A percentile compares a stretch with the other conserved stretches of the same genome.
These are phyloP conservation scores for Saccharomycopsis crataegensis DNA, from an alignment of 1,139 yeast genomes.

Conservation along the genomic window DNA sequence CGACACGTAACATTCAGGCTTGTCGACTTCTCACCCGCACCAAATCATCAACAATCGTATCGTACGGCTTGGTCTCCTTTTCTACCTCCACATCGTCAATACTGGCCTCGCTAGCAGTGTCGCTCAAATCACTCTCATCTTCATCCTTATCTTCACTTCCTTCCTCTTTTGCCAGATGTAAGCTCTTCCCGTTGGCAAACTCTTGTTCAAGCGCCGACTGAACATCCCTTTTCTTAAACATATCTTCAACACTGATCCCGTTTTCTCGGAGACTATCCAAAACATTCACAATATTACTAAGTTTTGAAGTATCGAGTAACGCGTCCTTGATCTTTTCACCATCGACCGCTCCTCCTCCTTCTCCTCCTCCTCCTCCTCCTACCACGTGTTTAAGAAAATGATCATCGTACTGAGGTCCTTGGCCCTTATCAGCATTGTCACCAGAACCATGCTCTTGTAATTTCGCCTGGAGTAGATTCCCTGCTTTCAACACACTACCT, in stretches of 20 bases:
- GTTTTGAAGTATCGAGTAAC: constrained; percentile 43
- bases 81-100: constrained; percentile 22
- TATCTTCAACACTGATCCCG: constrained; percentile 45
- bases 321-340: constrained; percentile 49
- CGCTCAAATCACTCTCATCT: constrained; percentile 14
- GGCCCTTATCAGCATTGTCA: too few relatives aligned
- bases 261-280: constrained; percentile 42
- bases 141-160: constrained; percentile 13
- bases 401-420: too few relatives aligned
- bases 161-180: constrained; percentile 9
- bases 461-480: too few relatives aligned
- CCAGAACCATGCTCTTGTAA: too few relatives aligned
- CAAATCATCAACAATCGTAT: constrained; percentile 40
- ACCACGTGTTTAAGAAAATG: too few relatives aligned
- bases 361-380: too few relatives aligned
- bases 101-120: constrained; percentile 22
- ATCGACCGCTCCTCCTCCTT: constrained; percentile 22
- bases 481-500: constrained; percentile 16
- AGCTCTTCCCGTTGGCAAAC: neutral
- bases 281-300: constrained; percentile 43
- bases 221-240: constrained; percentile 35
- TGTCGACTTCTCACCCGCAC: constrained; percentile 29
- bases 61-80: constrained; percentile 42
- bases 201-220: neutral
- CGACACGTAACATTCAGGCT: neutral